Conservation (phyloP, 805 yeast genomes). For the Metschnikowia sp. region DNA sequence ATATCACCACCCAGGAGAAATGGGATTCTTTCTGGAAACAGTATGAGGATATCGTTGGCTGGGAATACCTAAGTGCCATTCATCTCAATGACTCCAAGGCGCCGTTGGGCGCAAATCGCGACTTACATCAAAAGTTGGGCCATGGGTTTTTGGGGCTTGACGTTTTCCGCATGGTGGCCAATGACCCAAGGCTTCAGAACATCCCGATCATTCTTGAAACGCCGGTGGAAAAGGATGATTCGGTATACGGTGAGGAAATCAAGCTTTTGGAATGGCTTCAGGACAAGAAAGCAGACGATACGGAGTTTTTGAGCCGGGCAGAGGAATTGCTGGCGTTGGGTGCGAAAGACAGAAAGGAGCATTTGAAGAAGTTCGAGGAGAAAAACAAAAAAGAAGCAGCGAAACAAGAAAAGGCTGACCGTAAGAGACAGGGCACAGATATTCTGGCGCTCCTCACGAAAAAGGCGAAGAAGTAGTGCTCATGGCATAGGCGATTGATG, state of each 20-base stretch:
- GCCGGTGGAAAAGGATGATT: slow-evolving; percentile 67
- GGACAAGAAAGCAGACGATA: slow-evolving; percentile 51
- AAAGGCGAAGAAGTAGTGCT: slow-evolving; percentile 12
- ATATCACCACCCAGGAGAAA: slow-evolving; percentile 56
- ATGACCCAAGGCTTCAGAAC: slow-evolving; percentile 54
- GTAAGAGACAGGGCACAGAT: slow-evolving; percentile 17
- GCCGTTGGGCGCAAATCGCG: slow-evolving; percentile 85
- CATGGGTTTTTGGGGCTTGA: slow-evolving; percentile 87
- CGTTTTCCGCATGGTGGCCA: slow-evolving; percentile 74
- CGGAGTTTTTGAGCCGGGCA: slow-evolving; percentile 49
- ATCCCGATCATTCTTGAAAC: slow-evolving; percentile 88
- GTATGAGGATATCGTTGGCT: slow-evolving; percentile 74
- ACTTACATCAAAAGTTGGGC: slow-evolving; percentile 87
- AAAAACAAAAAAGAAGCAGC: slow-evolving; percentile 39
- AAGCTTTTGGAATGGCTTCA: slow-evolving; percentile 79
- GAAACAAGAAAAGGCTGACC: slow-evolving; percentile 24
- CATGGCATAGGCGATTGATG: background rate
- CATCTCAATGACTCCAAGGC: slow-evolving; percentile 96
- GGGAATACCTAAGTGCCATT: slow-evolving; percentile 69
- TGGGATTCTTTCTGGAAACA: slow-evolving; percentile 69
- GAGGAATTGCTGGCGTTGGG: slow-evolving; percentile 57
- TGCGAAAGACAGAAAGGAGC: slow-evolving; percentile 64
- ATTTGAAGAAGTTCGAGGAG: slow-evolving; percentile 59
- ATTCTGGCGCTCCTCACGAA: slow-evolving; percentile 20
- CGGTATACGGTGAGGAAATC: slow-evolving; percentile 74